phyloP scores from a whole-genome alignment of 2,329 filamentous ascomycete genomes.

The Pseudopyrenochaeta lycopersici region DNA sequence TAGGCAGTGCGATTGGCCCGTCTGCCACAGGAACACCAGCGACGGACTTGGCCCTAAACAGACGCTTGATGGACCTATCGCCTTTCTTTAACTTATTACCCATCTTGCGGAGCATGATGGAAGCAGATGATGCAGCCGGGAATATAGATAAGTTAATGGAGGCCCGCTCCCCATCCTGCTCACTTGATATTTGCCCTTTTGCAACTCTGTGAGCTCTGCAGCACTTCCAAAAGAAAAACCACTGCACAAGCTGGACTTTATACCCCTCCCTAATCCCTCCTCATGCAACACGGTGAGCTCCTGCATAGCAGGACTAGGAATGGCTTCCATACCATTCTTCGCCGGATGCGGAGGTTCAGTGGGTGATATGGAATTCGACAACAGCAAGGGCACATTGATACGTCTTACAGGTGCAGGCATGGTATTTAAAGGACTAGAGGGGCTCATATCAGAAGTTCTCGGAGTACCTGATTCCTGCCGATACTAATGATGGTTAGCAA shows the following conservation, averaged over 20 bases:
- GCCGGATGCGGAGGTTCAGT: conserved; percentile 38
- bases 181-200: conserved; percentile 59
- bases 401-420: conserved; percentile 53
- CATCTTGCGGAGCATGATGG: no score
- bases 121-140: conserved; percentile 87
- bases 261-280: conserved; percentile 82
- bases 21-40: conserved; percentile 80
- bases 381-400: conserved; percentile 56
- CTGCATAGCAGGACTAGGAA: conserved; percentile 76
- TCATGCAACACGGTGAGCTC: conserved; percentile 88
- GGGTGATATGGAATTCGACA: conserved; percentile 55
- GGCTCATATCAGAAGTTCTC: conserved; percentile 23
- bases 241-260: conserved; percentile 85
- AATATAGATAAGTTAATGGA: conserved; percentile 94
- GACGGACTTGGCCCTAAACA: conserved; percentile 94
- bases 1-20: conserved; percentile 69
- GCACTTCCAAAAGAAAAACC: conserved; percentile 98
- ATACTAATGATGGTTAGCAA: conserved; percentile 20
- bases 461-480: conserved; percentile 30
- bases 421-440: conserved; percentile 26
- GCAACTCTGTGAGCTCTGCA: conserved; percentile 78
- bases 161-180: conserved; percentile 86
- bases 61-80: conserved; percentile 87
- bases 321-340: conserved; percentile 18
- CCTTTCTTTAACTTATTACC: conserved; percentile 98